phyloP scores from a whole-genome alignment of 208 protist genomes.

The Crithidia sp. region DNA sequence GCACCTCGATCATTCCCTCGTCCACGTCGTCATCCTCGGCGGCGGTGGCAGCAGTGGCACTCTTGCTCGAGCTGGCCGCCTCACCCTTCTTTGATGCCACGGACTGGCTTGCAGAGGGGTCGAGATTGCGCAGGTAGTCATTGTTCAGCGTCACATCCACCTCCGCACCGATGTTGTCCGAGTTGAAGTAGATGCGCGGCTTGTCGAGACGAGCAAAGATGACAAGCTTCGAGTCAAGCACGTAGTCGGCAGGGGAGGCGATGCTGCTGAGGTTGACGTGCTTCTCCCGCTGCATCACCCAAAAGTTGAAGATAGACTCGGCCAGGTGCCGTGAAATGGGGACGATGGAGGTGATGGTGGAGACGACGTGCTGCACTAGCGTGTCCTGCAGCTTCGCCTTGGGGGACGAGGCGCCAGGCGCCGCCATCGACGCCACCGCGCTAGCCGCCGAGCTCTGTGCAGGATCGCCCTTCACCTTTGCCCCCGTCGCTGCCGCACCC shows the following conservation, averaged over 20 bases:
- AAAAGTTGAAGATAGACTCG: constrained; percentile 68
- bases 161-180: constrained; percentile 29
- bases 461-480: not conserved
- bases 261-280: constrained; percentile 65
- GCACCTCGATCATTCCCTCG: constrained; percentile 31
- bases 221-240: constrained; percentile 60
- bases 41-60: not conserved
- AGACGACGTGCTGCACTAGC: constrained; percentile 28
- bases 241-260: constrained; percentile 62
- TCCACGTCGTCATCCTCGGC: constrained; percentile 26
- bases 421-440: not conserved
- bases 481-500: not conserved
- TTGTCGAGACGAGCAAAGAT: constrained; percentile 57
- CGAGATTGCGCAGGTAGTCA: constrained; percentile 33
- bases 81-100: not conserved
- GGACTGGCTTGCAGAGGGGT: not conserved
- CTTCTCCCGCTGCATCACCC: constrained; percentile 56
- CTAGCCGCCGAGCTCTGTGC: too few species aligned
- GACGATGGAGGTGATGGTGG: constrained; percentile 39
- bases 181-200: constrained; percentile 34
- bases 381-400: constrained; percentile 33
- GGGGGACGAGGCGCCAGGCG: not conserved
- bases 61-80: not conserved
- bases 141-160: constrained; percentile 43
- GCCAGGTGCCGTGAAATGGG: constrained; percentile 64